These are phyloP conservation scores for Oryza meridionalis DNA, from an alignment of 176 grass and related monocot species.

Conservation along the genomic window DNA sequence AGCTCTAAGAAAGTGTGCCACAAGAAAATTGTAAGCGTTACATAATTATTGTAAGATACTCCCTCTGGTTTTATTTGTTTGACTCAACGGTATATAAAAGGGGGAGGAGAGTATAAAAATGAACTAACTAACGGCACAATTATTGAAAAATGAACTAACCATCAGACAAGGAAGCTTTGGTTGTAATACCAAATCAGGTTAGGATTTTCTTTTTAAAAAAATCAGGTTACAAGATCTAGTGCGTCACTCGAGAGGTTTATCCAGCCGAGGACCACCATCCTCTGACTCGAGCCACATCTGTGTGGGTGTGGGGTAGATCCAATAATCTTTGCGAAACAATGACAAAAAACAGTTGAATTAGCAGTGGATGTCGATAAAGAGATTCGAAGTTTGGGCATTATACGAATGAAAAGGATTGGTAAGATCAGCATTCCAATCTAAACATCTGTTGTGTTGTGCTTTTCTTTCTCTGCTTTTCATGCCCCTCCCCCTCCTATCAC, in stretches of 20 bases:
- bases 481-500: constrained; percentile 37
- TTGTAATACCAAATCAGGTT: constrained; percentile 30
- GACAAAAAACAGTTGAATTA: constrained; percentile 33
- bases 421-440: constrained; percentile 58
- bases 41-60: no score
- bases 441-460: constrained; percentile 45
- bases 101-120: no score
- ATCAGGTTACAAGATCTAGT: constrained; percentile 38
- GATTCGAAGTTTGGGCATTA: constrained; percentile 45
- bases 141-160: neutral
- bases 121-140: no score
- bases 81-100: no score
- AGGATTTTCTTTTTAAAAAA: neutral
- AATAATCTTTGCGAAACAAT: constrained; percentile 31
- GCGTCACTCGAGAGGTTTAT: constrained; percentile 47
- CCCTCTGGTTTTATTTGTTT: no score
- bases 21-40: no score
- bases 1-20: no score
- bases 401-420: constrained; percentile 48
- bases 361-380: constrained; percentile 27
- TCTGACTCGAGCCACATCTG: constrained; percentile 15
- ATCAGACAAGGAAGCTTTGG: constrained; percentile 23
- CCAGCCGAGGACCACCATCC: neutral
- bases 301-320: constrained; percentile 44
- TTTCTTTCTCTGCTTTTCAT: constrained; percentile 68